Conservation (phyloP, 106 monocot species). For the Acorus calamus region DNA sequence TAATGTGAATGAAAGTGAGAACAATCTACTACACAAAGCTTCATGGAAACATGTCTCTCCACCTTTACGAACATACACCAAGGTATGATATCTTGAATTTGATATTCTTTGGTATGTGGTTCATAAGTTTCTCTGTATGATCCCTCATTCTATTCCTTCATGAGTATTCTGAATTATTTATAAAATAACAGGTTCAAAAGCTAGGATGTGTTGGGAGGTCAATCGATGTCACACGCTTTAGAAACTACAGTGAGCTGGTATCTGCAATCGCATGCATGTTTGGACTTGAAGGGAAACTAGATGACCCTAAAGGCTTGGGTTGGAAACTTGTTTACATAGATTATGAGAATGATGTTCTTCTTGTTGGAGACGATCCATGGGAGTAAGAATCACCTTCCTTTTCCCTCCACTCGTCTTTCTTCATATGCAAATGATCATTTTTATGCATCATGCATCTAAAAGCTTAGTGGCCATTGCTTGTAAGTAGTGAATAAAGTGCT, state of each 20-base stretch:
- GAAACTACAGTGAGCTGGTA: slow-evolving; percentile 64
- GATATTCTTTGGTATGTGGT: neutral
- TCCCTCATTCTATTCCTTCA: neutral
- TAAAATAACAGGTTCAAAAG: slow-evolving; percentile 64
- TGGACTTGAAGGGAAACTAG: slow-evolving; percentile 74
- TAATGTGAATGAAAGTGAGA: slow-evolving; percentile 41
- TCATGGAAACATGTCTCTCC: slow-evolving; percentile 36
- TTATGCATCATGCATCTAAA: no score
- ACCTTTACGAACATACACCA: slow-evolving; percentile 76
- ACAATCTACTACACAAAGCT: slow-evolving; percentile 17
- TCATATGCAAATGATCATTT: no score
- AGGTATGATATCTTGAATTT: slow-evolving; percentile 28
- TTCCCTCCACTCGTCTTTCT: neutral
- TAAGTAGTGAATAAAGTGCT: no score
- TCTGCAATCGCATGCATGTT: slow-evolving; percentile 88
- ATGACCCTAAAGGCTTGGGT: slow-evolving; percentile 45
- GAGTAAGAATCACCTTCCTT: slow-evolving; percentile 48
- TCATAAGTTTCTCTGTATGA: neutral
- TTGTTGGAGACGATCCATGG: slow-evolving; percentile 99
- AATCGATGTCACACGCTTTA: slow-evolving; percentile 80
- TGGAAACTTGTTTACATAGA: slow-evolving; percentile 98
- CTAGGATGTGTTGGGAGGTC: slow-evolving; percentile 90
- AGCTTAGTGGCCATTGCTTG: no score
- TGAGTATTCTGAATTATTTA: neutral
- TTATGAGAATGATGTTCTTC: slow-evolving; percentile 94